A percentile compares a stretch with the other conserved stretches of the same genome.
Conservation (phyloP, 805 yeast genomes). For the Candida orba region DNA sequence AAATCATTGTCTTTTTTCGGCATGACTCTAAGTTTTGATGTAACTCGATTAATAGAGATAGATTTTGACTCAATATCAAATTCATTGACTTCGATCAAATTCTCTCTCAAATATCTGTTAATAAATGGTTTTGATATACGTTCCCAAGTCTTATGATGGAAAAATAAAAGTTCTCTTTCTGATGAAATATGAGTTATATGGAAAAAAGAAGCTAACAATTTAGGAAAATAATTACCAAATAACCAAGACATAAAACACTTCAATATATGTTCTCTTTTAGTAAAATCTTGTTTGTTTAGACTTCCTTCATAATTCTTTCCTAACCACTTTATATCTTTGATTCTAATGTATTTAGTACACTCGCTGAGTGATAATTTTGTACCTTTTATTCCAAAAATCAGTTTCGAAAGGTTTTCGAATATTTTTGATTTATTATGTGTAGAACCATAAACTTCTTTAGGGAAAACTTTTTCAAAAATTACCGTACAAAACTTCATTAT, state of each 20-base stretch:
- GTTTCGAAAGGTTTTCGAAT: constrained; percentile 27
- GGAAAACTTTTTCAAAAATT: constrained; percentile 42
- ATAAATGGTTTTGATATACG: constrained; percentile 35
- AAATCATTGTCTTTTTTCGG: constrained; percentile 55
- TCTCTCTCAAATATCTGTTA: constrained; percentile 32
- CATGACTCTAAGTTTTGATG: constrained; percentile 37
- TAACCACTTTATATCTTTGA: constrained; percentile 51
- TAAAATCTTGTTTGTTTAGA: constrained; percentile 36
- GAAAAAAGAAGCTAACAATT: constrained; percentile 47
- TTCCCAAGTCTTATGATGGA: constrained; percentile 55
- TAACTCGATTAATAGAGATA: constrained; percentile 15
- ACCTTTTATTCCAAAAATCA: constrained; percentile 32
- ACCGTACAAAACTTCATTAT: constrained; percentile 38
- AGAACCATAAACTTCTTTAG: constrained; percentile 47
- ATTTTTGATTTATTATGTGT: constrained; percentile 38
- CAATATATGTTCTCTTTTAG: constrained; percentile 31
- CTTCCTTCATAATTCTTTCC: constrained; percentile 23
- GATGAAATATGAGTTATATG: constrained; percentile 57
- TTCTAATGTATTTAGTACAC: constrained; percentile 29
- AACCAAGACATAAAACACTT: constrained; percentile 51
- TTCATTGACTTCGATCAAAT: constrained; percentile 24
- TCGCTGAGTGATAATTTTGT: constrained; percentile 29
- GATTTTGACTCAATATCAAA: constrained; percentile 13
- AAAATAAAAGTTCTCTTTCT: constrained; percentile 36
- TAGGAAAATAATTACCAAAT: constrained; percentile 37